Evolutionary conservation across 139 green algal species (phyloP), one percentile per base, ranked within the genome.

Genomic region (Astrephomene gubernaculifera): DNA sequence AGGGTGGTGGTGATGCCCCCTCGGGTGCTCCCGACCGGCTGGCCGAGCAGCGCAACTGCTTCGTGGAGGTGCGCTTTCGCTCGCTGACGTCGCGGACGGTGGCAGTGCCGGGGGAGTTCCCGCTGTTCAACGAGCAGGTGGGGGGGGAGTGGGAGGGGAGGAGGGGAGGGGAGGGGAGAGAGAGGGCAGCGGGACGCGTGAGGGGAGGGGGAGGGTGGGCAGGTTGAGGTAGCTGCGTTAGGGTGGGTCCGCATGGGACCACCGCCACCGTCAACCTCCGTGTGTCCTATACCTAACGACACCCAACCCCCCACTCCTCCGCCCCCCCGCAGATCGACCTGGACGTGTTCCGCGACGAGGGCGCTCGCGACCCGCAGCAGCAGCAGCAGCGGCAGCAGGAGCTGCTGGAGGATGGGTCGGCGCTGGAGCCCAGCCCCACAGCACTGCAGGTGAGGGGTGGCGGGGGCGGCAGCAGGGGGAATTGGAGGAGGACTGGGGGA

Each of bases 91-190:
- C 83, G 81, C 80, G 88, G 25, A 92, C 88, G 0, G 70, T 83
- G 29, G 60, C 88, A 33, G 86, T 90, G 63, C 85, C 86, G 41
- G 86, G 86, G 31, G 71, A 88, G n/a, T 87, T 87, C 71, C 90
- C 90, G 4, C 72, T 87, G 31, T 94, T 90, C 83, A 94, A 94
- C 80, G 90, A 94, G 89, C 83, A 92, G 89, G 88, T 92, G 81
- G 21, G 78, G 2, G 27, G 19, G 65, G 35, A 29, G 10, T 45
- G 35, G 12, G 49, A 12, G 49, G 14, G 49, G 14, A 57, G 49
- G 49, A 17, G 14, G 49, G 49, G 14, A 57, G 49, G 49, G 14
- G 49, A 17, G 17, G 49, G 12, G 49, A 57, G 17, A 17, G 14
- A 57, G 49, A 17, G 49, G n/a, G n/a, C n/a, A n/a, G n/a, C n/a